These are phyloP conservation scores for Sutorius eximius DNA, from an alignment of 1,284 basidiomycete species.

Conservation along the genomic window DNA sequence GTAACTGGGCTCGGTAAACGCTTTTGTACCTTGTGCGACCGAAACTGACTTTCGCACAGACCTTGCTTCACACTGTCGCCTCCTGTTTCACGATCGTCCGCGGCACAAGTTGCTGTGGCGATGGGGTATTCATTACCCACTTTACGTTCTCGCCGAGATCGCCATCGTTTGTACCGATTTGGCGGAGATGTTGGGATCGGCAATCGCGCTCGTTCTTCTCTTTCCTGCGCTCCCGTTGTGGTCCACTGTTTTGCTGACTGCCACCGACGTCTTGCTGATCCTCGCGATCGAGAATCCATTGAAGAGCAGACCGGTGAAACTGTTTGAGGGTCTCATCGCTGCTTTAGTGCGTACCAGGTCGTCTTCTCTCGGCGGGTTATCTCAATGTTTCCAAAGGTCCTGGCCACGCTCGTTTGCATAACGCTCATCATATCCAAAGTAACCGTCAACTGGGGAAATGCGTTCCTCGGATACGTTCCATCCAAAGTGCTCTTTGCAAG, in stretches of 20 bases:
- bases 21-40: background rate
- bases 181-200: slow-evolving; percentile 67
- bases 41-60: slow-evolving; percentile 34
- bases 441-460: slow-evolving; percentile 71
- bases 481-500: slow-evolving; percentile 62
- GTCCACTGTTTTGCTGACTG: slow-evolving; percentile 69
- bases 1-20: slow-evolving; percentile 50
- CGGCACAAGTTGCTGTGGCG: slow-evolving; percentile 49
- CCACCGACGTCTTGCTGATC: slow-evolving; percentile 67
- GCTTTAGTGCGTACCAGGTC: slow-evolving; percentile 43
- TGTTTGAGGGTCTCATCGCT: slow-evolving; percentile 71
- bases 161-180: slow-evolving; percentile 68
- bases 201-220: slow-evolving; percentile 72
- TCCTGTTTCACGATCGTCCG: slow-evolving; percentile 53
- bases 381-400: slow-evolving; percentile 49
- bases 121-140: slow-evolving; percentile 54
- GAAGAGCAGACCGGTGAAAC: slow-evolving; percentile 43
- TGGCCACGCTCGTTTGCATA: slow-evolving; percentile 83
- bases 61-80: slow-evolving; percentile 55
- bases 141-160: slow-evolving; percentile 56
- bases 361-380: background rate
- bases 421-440: slow-evolving; percentile 77
- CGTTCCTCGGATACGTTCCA: slow-evolving; percentile 87
- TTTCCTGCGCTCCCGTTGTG: slow-evolving; percentile 70
- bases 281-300: slow-evolving; percentile 50